These are phyloP conservation scores for Hyaloperonospora arabidopsidis DNA, from an alignment of 352 stramenopile genomes.

Conservation along the genomic window DNA sequence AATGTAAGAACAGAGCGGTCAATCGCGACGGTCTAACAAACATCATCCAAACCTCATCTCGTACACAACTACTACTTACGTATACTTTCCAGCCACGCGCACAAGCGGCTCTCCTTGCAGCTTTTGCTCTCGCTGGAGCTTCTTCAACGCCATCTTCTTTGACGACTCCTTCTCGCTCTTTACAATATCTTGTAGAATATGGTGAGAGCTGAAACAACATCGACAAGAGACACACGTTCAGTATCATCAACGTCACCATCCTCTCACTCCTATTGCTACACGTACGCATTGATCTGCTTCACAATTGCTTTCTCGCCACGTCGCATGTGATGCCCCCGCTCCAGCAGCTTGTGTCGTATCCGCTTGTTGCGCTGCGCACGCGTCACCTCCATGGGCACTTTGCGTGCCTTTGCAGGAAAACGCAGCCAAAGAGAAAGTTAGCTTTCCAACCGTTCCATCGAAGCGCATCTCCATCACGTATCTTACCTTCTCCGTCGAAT, in stretches of 20 bases:
- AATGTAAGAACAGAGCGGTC: constrained; percentile 1
- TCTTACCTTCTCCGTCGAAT: constrained; percentile 20
- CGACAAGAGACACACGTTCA: neutral
- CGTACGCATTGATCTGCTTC: constrained; percentile 84
- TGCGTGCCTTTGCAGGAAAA: constrained; percentile 18
- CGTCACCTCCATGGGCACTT: constrained; percentile 55
- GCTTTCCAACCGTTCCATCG: neutral
- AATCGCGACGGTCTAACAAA: neutral
- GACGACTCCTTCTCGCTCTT: constrained; percentile 55
- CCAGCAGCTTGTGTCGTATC: constrained; percentile 71
- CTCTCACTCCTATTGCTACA: neutral
- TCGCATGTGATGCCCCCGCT: constrained; percentile 54
- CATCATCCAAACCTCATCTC: too few relatives aligned
- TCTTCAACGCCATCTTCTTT: constrained; percentile 73
- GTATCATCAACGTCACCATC: neutral
- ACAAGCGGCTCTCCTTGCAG: constrained; percentile 65
- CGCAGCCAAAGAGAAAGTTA: neutral
- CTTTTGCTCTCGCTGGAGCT: constrained; percentile 66
- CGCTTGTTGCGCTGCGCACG: constrained; percentile 71
- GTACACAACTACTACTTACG: constrained; percentile 30
- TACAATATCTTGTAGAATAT: constrained; percentile 64
- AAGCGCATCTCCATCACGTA: neutral
- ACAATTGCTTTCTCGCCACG: constrained; percentile 64
- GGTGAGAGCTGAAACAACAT: constrained; percentile 33
- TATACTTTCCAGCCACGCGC: constrained; percentile 64